phyloP scores from a whole-genome alignment of 2,329 filamentous ascomycete genomes.

The Elsinoe fawcettii region DNA sequence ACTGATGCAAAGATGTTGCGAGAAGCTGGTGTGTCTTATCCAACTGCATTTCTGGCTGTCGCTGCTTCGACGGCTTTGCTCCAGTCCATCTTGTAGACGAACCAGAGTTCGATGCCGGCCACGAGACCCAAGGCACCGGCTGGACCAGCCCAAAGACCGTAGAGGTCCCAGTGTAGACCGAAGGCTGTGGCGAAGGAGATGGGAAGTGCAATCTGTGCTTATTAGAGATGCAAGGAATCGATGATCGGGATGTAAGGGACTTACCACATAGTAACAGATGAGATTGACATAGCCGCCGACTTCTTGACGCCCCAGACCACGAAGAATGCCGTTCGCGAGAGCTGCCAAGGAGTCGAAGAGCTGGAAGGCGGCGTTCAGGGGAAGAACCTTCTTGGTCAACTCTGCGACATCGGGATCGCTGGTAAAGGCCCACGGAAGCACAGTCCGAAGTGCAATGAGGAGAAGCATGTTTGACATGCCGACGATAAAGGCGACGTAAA shows the following conservation, averaged over 20 bases:
- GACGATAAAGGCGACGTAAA: conserved; percentile 59
- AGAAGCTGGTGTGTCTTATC: conserved; percentile 16
- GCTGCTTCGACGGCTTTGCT: conserved; percentile 54
- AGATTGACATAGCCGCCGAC: conserved; percentile 85
- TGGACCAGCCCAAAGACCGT: conserved; percentile 64
- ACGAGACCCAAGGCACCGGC: conserved; percentile 59
- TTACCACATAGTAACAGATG: conserved; percentile 66
- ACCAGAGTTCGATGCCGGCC: conserved; percentile 47
- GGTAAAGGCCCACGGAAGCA: conserved; percentile 69
- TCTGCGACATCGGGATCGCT: conserved; percentile 56
- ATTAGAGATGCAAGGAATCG: neutral
- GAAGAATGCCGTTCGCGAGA: conserved; percentile 72
- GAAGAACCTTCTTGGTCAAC: conserved; percentile 61
- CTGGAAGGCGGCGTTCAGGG: conserved; percentile 79
- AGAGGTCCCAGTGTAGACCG: conserved; percentile 64
- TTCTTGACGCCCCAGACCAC: conserved; percentile 78
- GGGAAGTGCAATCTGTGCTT: conserved; percentile 59
- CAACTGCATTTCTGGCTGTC: conserved; percentile 45
- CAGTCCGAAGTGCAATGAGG: conserved; percentile 56
- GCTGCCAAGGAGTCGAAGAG: conserved; percentile 75
- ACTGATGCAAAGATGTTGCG: neutral
- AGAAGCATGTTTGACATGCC: conserved; percentile 69
- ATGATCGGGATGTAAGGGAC: no score
- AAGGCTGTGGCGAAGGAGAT: conserved; percentile 73
- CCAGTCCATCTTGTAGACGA: conserved; percentile 47